Conservation (phyloP, 768 basidiomycete species). For the Leccinum imitatum region DNA sequence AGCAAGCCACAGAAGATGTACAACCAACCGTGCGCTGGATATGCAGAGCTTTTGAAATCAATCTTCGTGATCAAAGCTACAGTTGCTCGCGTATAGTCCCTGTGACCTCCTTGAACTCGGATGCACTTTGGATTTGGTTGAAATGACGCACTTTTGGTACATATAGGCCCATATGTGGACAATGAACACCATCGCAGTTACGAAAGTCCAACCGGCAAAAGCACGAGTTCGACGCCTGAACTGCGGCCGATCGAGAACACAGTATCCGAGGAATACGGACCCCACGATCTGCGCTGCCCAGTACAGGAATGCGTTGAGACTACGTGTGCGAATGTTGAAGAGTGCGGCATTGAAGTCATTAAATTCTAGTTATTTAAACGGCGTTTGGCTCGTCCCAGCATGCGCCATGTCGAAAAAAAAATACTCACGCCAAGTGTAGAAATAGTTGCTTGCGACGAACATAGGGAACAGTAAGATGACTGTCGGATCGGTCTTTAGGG, state of each 20-base stretch:
- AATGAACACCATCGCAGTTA: conserved; percentile 62
- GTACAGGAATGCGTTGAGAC: conserved; percentile 79
- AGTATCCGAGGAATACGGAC: conserved; percentile 62
- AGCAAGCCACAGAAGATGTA: conserved; percentile 74
- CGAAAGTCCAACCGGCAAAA: conserved; percentile 63
- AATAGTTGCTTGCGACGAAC: conserved; percentile 84
- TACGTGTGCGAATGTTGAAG: conserved; percentile 77
- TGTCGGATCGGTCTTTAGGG: conserved; percentile 67
- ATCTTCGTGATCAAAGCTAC: conserved; percentile 45
- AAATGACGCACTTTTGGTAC: conserved; percentile 60
- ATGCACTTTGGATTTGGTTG: background rate
- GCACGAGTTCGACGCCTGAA: conserved; percentile 69
- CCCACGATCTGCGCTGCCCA: conserved; percentile 81
- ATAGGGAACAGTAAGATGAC: conserved; percentile 80
- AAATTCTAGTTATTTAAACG: conserved; percentile 34
- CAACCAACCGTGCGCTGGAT: conserved; percentile 55
- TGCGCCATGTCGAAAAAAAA: background rate
- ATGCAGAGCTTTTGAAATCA: conserved; percentile 57
- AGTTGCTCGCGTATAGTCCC: conserved; percentile 59
- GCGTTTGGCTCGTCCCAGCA: conserved; percentile 8
- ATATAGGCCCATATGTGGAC: conserved; percentile 77
- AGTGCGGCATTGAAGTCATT: conserved; percentile 76
- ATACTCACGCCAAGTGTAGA: conserved; percentile 78
- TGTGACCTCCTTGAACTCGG: conserved; percentile 14
- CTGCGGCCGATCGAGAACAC: conserved; percentile 57